phyloP scores from a whole-genome alignment of 2,329 filamentous ascomycete species.

The Fusarium circinatum region DNA sequence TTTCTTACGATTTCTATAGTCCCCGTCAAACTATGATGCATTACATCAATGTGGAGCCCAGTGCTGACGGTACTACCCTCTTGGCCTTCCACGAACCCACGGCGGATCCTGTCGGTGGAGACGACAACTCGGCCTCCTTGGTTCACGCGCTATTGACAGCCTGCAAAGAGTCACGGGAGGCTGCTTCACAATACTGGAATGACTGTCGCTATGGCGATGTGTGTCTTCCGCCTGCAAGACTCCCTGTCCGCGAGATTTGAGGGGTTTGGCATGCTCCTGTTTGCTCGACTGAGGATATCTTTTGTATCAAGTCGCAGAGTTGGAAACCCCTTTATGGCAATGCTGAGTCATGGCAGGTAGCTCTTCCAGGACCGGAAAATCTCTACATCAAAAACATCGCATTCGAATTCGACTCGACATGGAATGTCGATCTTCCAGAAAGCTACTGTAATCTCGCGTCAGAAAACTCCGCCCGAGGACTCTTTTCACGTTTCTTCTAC shows the following conservation, averaged over 20 bases:
- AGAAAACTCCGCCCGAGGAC: neutral
- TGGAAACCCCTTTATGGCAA: accelerated
- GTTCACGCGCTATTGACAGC: neutral
- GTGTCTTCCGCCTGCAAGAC: accelerated
- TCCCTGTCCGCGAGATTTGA: neutral
- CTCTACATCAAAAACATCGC: neutral
- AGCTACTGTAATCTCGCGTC: neutral
- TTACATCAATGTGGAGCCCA: neutral
- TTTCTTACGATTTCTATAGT: accelerated
- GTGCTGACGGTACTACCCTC: neutral
- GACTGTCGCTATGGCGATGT: accelerated
- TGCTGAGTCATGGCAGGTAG: neutral
- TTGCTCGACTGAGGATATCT: accelerated
- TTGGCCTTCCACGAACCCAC: neutral
- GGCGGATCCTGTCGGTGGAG: neutral
- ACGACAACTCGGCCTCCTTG: neutral
- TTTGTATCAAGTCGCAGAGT: neutral
- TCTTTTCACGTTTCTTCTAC: neutral
- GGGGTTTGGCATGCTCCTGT: neutral
- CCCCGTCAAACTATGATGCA: accelerated
- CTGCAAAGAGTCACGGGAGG: neutral
- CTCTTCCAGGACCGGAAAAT: neutral
- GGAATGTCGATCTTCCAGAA: neutral
- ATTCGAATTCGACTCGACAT: neutral
- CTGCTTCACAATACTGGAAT: neutral